A percentile compares a stretch with the other conserved stretches of the same genome.
phyloP scores from a whole-genome alignment of 2,329 filamentous ascomycete species.

The Boeremia exigua region DNA sequence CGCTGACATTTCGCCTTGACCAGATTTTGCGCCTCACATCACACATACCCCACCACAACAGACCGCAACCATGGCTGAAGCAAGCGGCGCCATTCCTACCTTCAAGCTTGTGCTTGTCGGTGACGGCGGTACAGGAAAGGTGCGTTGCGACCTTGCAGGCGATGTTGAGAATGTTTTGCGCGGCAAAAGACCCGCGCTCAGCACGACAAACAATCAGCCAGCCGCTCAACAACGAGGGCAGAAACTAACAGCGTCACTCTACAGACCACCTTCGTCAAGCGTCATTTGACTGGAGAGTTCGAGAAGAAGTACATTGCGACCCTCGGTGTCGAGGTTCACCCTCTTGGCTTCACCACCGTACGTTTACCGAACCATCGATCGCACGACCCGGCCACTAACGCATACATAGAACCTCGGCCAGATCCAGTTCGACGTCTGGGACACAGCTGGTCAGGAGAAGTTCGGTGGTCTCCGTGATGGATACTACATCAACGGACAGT shows the following conservation, averaged over 20 bases:
- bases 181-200: constrained; percentile 2
- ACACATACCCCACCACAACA: constrained; percentile 43
- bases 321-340: constrained; percentile 98
- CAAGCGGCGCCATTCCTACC: constrained; percentile 70
- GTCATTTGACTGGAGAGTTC: constrained; percentile 99
- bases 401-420: constrained; percentile 78
- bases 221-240: background rate
- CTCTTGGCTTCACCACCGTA: constrained; percentile 97
- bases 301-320: constrained; percentile 99
- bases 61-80: constrained; percentile 61
- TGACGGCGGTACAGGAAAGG: constrained; percentile 99
- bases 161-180: background rate
- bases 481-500: constrained; percentile 99
- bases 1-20: constrained; percentile 25
- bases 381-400: constrained; percentile 29
- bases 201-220: constrained; percentile 8
- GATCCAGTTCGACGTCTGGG: constrained; percentile 99
- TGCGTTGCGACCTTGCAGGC: constrained; percentile 56
- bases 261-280: constrained; percentile 99
- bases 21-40: constrained; percentile 37
- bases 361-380: constrained; percentile 48
- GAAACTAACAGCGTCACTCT: constrained; percentile 30
- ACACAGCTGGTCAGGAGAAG: constrained; percentile 99
- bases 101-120: constrained; percentile 99
- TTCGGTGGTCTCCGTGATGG: constrained; percentile 98